Percentiles rank a stretch among this genome's conserved stretches.
Evolutionary conservation across 441 rosid genomes (phyloP).

Genomic region (Kokia cookei): DNA sequence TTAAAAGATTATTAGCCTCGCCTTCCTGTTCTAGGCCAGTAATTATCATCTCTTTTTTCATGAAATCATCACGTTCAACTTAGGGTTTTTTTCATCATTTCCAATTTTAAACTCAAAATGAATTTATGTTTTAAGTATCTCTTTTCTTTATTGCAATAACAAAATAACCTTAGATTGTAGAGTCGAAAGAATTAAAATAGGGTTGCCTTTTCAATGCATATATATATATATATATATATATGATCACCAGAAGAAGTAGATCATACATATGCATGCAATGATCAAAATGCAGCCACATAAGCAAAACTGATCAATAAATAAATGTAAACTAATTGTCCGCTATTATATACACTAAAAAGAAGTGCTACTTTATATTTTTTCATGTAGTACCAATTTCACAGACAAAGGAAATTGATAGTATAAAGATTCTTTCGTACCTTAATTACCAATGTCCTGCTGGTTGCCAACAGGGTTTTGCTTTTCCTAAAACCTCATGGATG

Average conservation of each 20-base stretch:
- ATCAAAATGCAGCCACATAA: neutral
- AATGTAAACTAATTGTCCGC: neutral
- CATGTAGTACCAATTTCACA: neutral
- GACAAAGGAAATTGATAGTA: neutral
- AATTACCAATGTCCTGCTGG: neutral
- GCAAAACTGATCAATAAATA: neutral
- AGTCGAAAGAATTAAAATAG: neutral
- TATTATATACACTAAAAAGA: neutral
- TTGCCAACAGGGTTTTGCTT: neutral
- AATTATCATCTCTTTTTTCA: neutral
- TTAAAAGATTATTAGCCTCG: no score
- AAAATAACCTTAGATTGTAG: neutral
- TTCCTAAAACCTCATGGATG: neutral
- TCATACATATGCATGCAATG: neutral
- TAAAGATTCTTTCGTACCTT: neutral
- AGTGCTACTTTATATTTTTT: neutral
- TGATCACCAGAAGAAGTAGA: neutral
- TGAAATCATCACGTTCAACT: neutral
- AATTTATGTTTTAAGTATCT: neutral
- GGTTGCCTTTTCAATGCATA: neutral
- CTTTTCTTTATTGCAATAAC: neutral
- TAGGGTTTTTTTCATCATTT: neutral
- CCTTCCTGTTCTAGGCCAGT: neutral
- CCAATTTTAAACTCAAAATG: neutral
- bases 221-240: neutral